Evolutionary conservation across 805 yeast genomes (phyloP).

Genomic region (Cyberlindnera sargentensis): DNA sequence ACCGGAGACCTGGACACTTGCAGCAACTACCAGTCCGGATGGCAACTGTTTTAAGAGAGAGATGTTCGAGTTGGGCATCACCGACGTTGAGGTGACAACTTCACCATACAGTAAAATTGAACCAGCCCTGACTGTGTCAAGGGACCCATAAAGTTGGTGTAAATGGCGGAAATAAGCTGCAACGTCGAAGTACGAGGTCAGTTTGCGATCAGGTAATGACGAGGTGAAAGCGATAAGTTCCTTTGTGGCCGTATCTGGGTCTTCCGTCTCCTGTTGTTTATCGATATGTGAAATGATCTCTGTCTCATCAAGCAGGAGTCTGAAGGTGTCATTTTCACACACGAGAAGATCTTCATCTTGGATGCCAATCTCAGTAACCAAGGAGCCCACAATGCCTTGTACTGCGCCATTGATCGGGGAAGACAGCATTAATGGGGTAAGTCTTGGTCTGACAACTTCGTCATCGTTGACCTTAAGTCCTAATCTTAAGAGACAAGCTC

Average conservation of each 20-base stretch:
- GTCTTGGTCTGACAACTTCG: constrained; percentile 45
- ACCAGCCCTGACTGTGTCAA: constrained; percentile 42
- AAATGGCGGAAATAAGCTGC: constrained; percentile 44
- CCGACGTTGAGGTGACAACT: constrained; percentile 82
- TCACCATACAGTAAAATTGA: constrained; percentile 69
- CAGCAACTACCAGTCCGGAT: constrained; percentile 57
- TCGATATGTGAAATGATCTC: constrained; percentile 15
- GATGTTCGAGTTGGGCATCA: constrained; percentile 69
- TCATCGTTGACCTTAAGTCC: constrained; percentile 64
- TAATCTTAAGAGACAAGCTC: constrained; percentile 46
- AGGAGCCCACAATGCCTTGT: constrained; percentile 16
- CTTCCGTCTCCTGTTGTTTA: constrained; percentile 35
- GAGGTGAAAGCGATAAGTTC: constrained; percentile 44
- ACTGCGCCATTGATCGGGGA: constrained; percentile 31
- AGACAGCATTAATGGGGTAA: constrained; percentile 60
- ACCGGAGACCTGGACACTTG: constrained; percentile 83
- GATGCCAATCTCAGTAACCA: constrained; percentile 31
- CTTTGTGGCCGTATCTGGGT: constrained; percentile 50
- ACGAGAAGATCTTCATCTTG: constrained; percentile 34
- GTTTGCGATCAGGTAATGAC: constrained; percentile 39
- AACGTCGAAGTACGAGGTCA: constrained; percentile 72
- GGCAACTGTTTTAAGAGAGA: constrained; percentile 53
- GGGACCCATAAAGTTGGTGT: constrained; percentile 25
- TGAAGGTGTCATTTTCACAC: constrained; percentile 52
- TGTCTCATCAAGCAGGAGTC: constrained; percentile 33